phyloP scores from a whole-genome alignment of 2,329 filamentous ascomycete species.

The Thermothelomyces thermophilus region DNA sequence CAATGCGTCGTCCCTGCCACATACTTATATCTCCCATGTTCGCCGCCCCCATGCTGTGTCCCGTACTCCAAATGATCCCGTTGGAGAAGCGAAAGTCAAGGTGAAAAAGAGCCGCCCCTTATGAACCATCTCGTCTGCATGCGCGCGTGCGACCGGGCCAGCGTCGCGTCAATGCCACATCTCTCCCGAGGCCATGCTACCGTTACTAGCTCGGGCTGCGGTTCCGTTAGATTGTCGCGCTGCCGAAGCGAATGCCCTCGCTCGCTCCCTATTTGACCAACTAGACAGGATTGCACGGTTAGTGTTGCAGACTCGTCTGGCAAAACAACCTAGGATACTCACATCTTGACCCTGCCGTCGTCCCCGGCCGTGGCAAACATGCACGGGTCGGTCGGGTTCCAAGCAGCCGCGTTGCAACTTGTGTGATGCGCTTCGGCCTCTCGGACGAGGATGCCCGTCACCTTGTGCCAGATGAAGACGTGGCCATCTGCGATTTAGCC shows the following conservation, averaged over 20 bases:
- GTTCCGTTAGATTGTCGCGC: slow-evolving; percentile 12
- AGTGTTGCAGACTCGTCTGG: neutral
- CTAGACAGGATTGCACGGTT: slow-evolving; percentile 2
- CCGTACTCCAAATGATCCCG: slow-evolving; percentile 10
- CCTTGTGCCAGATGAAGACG: slow-evolving; percentile 88
- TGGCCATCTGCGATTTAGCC: slow-evolving; percentile 45
- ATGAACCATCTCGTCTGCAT: neutral
- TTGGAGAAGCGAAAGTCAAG: neutral
- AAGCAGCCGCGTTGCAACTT: slow-evolving; percentile 80
- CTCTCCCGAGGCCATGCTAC: slow-evolving; percentile 3
- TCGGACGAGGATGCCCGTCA: slow-evolving; percentile 68
- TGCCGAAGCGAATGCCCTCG: slow-evolving; percentile 10
- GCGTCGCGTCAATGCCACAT: neutral
- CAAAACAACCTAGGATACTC: slow-evolving; percentile 36
- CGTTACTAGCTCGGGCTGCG: slow-evolving; percentile 5
- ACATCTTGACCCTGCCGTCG: slow-evolving; percentile 81
- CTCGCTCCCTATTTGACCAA: slow-evolving; percentile 32
- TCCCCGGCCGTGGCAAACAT: slow-evolving; percentile 92
- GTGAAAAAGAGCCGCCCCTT: neutral
- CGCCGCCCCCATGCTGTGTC: slow-evolving; percentile 18
- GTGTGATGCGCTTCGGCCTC: slow-evolving; percentile 66
- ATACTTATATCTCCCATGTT: slow-evolving; percentile 12
- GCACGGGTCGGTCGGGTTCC: slow-evolving; percentile 76
- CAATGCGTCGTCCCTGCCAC: neutral
- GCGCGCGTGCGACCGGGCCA: neutral